Conservation (phyloP, 2,329 filamentous ascomycete species). For the Blastomyces emzantsi region DNA sequence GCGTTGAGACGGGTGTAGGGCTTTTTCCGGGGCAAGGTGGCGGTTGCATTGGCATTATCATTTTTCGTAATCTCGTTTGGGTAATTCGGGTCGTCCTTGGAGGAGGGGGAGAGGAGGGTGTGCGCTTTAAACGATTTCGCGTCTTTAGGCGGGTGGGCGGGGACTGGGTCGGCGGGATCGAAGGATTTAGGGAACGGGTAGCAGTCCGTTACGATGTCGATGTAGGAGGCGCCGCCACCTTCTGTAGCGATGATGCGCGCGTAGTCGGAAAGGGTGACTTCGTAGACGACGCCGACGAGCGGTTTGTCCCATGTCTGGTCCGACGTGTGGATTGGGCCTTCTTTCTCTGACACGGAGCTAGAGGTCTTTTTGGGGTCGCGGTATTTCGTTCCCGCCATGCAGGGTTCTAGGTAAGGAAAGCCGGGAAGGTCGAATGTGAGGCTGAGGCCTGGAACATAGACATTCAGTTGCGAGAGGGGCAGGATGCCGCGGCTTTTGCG, state of each 20-base stretch:
- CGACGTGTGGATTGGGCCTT: not conserved
- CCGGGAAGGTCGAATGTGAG: constrained; percentile 82
- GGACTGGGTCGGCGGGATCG: constrained; percentile 47
- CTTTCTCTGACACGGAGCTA: constrained; percentile 11
- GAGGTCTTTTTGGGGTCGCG: constrained; percentile 36
- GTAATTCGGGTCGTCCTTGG: constrained; percentile 15
- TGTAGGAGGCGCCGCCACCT: constrained; percentile 75
- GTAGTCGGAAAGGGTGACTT: constrained; percentile 77
- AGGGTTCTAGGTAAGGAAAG: constrained; percentile 78
- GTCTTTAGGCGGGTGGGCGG: constrained; percentile 46
- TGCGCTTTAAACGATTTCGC: constrained; percentile 67
- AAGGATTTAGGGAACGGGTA: constrained; percentile 51
- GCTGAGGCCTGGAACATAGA: constrained; percentile 66
- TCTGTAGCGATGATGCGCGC: constrained; percentile 82
- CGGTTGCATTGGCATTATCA: not conserved
- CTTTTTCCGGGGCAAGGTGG: constrained; percentile 10
- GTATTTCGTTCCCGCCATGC: constrained; percentile 72
- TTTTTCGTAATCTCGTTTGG: constrained; percentile 19
- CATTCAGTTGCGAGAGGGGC: constrained; percentile 71
- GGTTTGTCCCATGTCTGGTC: constrained; percentile 61
- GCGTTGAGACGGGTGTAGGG: not conserved
- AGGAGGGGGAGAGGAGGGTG: constrained; percentile 66
- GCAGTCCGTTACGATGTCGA: constrained; percentile 73
- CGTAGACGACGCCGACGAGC: constrained; percentile 88
- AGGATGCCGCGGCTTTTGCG: constrained; percentile 66